Evolutionary conservation across 2,329 filamentous ascomycete genomes (phyloP), one percentile per base, ranked within the genome.

Genomic region (Alternaria alternata): DNA sequence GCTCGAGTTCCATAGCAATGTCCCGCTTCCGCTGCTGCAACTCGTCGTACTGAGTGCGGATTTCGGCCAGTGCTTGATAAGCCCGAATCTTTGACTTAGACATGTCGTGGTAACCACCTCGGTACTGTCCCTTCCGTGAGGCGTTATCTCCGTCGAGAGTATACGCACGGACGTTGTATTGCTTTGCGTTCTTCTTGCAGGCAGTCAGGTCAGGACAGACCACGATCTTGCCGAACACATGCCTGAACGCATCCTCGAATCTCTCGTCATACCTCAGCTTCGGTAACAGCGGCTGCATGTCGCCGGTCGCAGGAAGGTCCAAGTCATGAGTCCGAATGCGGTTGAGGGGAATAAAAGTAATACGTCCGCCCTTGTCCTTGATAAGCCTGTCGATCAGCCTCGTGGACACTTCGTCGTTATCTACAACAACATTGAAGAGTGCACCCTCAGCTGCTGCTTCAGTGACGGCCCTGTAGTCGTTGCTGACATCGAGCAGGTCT

Each of bases 391-490:
- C 91, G 43, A 95, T 88, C 34, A 97, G 87, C 67, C 88, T 87
- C 1, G 92, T 93, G 1, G 94, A 93, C 0, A 94, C 97, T 41
- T 91, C 88, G 62, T 96, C 93, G 51, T 91, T 94, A 76, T 99
- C 94, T 43, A 98, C 94, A 11, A 99, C 89, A 67, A 97, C 97
- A 79, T 99, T 93, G 80, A 99, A 99, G 8, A 99, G 84, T 75
- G 93, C 96, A 64, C 89, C 90, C 18, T 95, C 95, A 3, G 94
- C 95, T 52, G 94, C 95, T 69, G 96, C 93, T 79, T 99, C 95
- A 9, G 96, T 91, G 2, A 95, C 93, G 11, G 94, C 88, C 62
- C 93, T 89, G 79, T 97, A 98, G 54, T 88, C 87, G 54, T 97
- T 93, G 59, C 85, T 88, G 49, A 97, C 93, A 55, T 93, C 88